These are phyloP conservation scores for Puccinia horiana DNA, from an alignment of 1,284 basidiomycete species.

Conservation along the genomic window DNA sequence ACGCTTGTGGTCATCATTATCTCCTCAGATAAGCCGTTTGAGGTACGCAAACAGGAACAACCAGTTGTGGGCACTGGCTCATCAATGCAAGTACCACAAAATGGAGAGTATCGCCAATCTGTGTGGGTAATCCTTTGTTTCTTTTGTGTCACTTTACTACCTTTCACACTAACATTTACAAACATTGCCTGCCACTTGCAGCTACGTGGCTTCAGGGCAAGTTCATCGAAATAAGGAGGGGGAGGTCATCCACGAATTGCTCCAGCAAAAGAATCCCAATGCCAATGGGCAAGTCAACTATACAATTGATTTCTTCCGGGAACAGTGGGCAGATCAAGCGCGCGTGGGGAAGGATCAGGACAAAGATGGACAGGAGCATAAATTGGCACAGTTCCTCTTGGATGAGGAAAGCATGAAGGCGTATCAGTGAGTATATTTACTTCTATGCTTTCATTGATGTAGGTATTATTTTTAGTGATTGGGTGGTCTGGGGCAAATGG, in stretches of 20 bases:
- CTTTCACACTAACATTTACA: not conserved
- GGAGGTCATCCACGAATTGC: not conserved
- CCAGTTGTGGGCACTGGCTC: not conserved
- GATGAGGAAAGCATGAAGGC: not conserved
- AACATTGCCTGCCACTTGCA: not conserved
- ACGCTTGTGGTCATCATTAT: slow-evolving; percentile 4
- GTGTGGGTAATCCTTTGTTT: not conserved
- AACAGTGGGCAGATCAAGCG: not conserved
- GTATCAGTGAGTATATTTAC: not conserved
- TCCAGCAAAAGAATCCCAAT: not conserved
- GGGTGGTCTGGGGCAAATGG: not conserved
- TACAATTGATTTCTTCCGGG: not conserved
- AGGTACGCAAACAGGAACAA: not conserved
- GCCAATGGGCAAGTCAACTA: not conserved
- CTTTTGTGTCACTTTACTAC: not conserved
- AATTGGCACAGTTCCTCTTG: not conserved
- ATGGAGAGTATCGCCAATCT: not conserved
- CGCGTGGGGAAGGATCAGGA: not conserved
- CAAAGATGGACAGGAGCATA: not conserved
- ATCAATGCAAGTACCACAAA: not conserved
- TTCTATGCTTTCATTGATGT: not conserved
- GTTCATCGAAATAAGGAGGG: not conserved
- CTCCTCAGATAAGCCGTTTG: not conserved
- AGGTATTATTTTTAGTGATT: not conserved
- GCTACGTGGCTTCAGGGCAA: not conserved